phyloP scores from a whole-genome alignment of 2,329 filamentous ascomycete species.

The Pseudogymnoascus sp. region DNA sequence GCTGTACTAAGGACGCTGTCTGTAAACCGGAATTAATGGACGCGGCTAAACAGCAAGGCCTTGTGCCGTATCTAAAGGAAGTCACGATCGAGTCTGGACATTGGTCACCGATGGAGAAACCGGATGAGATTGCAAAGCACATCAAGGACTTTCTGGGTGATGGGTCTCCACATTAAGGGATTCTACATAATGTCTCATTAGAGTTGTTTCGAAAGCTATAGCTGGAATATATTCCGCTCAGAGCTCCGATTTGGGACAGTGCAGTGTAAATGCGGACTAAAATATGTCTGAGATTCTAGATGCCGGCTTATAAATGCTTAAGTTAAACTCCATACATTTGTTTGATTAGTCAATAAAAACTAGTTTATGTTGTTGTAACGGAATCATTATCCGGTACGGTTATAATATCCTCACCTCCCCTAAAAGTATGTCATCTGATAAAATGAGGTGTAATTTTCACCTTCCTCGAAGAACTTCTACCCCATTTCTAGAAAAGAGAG shows the following conservation, averaged over 20 bases:
- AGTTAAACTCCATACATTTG: not conserved
- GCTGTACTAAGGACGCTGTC: constrained; percentile 29
- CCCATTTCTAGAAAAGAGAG: not conserved
- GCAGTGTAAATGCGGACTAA: not conserved
- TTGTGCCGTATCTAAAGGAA: constrained; percentile 29
- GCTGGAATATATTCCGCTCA: not conserved
- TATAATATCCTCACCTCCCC: not conserved
- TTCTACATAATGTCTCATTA: not conserved
- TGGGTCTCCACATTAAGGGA: not conserved
- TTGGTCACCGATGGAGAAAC: constrained; percentile 32
- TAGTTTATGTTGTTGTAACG: not conserved
- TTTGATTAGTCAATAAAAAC: not conserved
- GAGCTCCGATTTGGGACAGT: constrained; percentile 12
- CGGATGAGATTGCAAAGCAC: constrained; percentile 23
- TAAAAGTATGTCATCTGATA: not conserved
- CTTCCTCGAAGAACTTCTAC: not conserved
- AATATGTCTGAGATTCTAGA: not conserved
- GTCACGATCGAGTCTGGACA: constrained; percentile 30
- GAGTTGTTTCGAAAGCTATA: not conserved
- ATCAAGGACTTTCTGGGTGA: constrained; percentile 10
- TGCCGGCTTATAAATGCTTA: not conserved
- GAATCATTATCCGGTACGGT: not conserved
- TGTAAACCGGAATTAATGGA: constrained; percentile 28
- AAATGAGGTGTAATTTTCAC: not conserved
- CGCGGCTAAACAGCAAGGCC: constrained; percentile 21